Percentiles rank a stretch among this genome's conserved stretches.
phyloP scores from a whole-genome alignment of 2,329 filamentous ascomycete species.

The Fusarium robinianum region DNA sequence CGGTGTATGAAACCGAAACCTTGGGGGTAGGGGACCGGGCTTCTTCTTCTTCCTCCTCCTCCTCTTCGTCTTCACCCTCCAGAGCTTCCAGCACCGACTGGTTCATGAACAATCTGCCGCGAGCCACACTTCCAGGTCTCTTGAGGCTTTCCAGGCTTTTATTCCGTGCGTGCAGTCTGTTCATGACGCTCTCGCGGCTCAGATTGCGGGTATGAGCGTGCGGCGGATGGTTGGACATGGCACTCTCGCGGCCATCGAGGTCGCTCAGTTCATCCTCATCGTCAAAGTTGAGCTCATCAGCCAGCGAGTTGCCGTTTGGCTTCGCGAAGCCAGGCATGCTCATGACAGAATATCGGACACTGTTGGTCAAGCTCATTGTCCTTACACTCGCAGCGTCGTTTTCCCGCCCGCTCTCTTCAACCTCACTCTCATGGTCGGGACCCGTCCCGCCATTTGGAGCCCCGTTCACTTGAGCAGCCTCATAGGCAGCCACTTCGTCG shows the following conservation, averaged over 20 bases:
- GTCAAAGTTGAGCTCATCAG: slow-evolving; percentile 88
- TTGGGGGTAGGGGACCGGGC: slow-evolving; percentile 43
- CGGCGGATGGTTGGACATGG: slow-evolving; percentile 53
- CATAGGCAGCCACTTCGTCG: slow-evolving; percentile 78
- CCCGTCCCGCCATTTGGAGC: slow-evolving; percentile 41
- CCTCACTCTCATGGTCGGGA: slow-evolving; percentile 58
- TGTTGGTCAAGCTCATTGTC: slow-evolving; percentile 73
- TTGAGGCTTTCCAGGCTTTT: slow-evolving; percentile 63
- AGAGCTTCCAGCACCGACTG: slow-evolving; percentile 59
- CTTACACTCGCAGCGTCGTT: slow-evolving; percentile 72
- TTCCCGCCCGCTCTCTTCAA: slow-evolving; percentile 65
- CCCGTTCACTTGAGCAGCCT: slow-evolving; percentile 56
- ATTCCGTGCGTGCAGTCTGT: slow-evolving; percentile 57
- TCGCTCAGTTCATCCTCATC: slow-evolving; percentile 78
- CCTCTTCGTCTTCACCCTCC: slow-evolving; percentile 59
- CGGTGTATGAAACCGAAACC: slow-evolving; percentile 64
- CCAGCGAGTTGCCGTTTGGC: slow-evolving; percentile 73
- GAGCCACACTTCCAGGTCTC: slow-evolving; percentile 58
- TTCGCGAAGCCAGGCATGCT: slow-evolving; percentile 61
- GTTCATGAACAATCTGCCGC: slow-evolving; percentile 58
- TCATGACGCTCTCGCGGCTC: slow-evolving; percentile 61
- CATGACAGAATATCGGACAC: slow-evolving; percentile 74
- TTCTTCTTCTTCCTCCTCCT: slow-evolving; percentile 55
- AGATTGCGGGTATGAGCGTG: slow-evolving; percentile 56
- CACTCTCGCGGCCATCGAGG: slow-evolving; percentile 69